Evolutionary conservation across 768 basidiomycete species (phyloP), one percentile per base, ranked within the genome.

Genomic region (Plicaturopsis crispa): DNA sequence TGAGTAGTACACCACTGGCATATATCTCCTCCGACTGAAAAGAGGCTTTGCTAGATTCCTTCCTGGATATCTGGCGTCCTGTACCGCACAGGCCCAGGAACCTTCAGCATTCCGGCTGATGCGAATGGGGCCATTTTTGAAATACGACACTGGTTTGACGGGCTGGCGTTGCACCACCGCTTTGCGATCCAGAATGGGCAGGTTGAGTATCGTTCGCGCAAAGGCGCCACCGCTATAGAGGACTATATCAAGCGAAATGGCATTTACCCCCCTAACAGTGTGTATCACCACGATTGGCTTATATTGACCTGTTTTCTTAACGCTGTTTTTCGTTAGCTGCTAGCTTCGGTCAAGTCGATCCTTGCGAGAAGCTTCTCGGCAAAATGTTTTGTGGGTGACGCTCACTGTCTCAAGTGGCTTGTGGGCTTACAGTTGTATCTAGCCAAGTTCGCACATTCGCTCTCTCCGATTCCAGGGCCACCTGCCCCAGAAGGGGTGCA

Each of bases 81-180:
- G 14, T 62, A 66, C 42, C 47, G 65, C 21, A 67, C 62, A 4
- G 65, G 65, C 5, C 65, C 66, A 6, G 63, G 61, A 3, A 52
- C 52, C 6, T 54, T 50, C 3, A n/a, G 48, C 38, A 52, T 62
- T 38, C 54, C 60, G 23, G 40, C 52, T 22, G 14, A 48, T 0
- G 31, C 47, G 36, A 44, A 46, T 8, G 52, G 46, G 12, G 21
- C 41, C 5, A 18, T 23, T 5, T 44, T 53, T 16, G 52, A 62
- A 12, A 31, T 59, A 5, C 47, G 55, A 33, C 66, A 66, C 35
- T 62, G 64, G 66, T 67, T 67, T 38, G 65, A 67, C 36, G 66
- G 66, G 19, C 56, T 67, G 33, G 54, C 59, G 13, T 54, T 61
- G 43, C 57, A 57, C 46, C 63, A 67, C 41, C 57, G 60, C 35